phyloP scores from a whole-genome alignment of 2,329 filamentous ascomycete genomes.

The Colletotrichum sp. region DNA sequence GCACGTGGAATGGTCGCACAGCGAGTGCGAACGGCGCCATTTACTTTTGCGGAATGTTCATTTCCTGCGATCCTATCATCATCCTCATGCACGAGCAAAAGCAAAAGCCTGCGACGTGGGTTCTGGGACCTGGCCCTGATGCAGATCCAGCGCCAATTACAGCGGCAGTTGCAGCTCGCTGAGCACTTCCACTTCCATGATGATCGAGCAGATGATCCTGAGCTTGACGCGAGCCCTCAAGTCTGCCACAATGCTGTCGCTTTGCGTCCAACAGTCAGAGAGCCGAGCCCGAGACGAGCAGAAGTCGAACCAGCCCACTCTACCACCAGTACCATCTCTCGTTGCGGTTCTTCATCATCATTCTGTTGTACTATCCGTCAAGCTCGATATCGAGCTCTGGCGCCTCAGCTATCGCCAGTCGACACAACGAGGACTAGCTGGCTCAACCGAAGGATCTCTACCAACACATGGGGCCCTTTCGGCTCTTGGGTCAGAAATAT shows the following conservation, averaged over 20 bases:
- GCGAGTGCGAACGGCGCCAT: neutral
- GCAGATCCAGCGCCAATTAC: neutral
- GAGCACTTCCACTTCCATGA: neutral
- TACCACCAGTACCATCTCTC: neutral
- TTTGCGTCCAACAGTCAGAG: neutral
- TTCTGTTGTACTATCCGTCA: neutral
- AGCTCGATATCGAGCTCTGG: neutral
- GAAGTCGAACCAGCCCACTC: neutral
- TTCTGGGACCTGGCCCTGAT: neutral
- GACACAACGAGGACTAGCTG: neutral
- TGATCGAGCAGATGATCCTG: neutral
- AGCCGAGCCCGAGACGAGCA: neutral
- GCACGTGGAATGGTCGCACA: neutral
- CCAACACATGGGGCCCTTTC: neutral
- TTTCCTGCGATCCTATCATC: neutral
- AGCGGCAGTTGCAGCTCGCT: neutral
- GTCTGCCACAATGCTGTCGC: neutral
- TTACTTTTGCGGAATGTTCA: neutral
- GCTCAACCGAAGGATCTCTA: neutral
- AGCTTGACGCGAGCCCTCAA: neutral
- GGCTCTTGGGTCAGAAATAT: neutral
- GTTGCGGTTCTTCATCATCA: neutral
- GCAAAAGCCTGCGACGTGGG: too few relatives aligned
- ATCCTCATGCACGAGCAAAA: neutral
- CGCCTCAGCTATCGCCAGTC: neutral